Evolutionary conservation across 257 asterid species (phyloP), one percentile per base, ranked within the genome.

Genomic region (Solanum ossicruentum): DNA sequence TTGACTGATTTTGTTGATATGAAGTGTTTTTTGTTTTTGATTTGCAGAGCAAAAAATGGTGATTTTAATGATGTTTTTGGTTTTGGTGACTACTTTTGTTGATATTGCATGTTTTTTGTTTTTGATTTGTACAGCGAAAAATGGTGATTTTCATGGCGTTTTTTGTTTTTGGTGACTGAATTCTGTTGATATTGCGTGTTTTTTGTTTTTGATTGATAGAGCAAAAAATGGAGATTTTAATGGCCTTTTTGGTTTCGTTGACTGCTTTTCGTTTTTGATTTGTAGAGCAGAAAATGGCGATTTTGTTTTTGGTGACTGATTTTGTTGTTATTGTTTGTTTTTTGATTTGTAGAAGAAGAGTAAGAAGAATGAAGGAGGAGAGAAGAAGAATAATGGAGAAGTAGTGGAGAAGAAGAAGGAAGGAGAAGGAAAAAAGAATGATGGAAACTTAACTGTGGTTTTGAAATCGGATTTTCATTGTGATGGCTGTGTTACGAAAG

Each of bases 401-500:
- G 80, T 43, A 23, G 20, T 47, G 9, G 18, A 12, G 12, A 39
- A 3, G 81, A 75, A 75, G 60, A 75, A 75, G 41, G 81, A 45
- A 72, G 66, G 75, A 45, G 45, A 49, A 56, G 51, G 3, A 32
- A 49, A 47, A 16, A 13, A 73, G 58, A 21, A 36, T 18, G 80
- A 65, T 7, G 54, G 69, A 7, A 67, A 51, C 16, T 85, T 71
- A 55, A 90, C 91, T 49, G 93, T 93, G 13, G 92, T 96, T 58
- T 75, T 94, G 84, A 96, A 92, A 72, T 83, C 91, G 1, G 98
- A 96, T 83, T 87, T 96, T 88, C 98, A 94, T 81, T 96, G 99
- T 26, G 97, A 93, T 2, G 99, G 99, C 81, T 96, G 99, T 84
- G 95, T 92, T 32, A 81, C 91, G 20, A 96, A 96, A 84, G 81